Conservation (phyloP, 2,329 filamentous ascomycete genomes). For the Aspergillus novoparasiticus region DNA sequence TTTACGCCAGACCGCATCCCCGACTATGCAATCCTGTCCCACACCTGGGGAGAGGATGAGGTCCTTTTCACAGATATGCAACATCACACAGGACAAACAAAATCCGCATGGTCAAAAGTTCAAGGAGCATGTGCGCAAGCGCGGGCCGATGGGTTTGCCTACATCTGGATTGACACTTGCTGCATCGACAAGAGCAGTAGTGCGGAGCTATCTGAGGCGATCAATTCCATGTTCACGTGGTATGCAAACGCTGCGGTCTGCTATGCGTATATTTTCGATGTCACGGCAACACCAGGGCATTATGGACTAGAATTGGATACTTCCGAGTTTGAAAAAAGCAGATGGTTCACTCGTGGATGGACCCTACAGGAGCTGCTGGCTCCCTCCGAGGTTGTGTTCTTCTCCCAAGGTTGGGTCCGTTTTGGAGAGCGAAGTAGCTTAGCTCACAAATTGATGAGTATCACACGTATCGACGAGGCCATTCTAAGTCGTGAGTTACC, state of each 20-base stretch:
- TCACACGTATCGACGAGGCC: background rate
- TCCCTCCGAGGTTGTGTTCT: background rate
- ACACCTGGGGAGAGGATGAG: background rate
- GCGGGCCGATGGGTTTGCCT: background rate
- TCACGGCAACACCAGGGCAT: accelerated
- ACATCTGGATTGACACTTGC: background rate
- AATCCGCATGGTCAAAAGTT: background rate
- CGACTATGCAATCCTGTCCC: background rate
- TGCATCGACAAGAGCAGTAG: background rate
- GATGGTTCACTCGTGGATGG: background rate
- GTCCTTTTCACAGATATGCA: background rate
- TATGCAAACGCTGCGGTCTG: background rate
- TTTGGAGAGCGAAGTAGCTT: background rate
- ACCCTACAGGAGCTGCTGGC: background rate
- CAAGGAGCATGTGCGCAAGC: background rate
- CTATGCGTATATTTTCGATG: background rate
- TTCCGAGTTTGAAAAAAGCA: background rate
- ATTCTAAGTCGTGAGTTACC: background rate
- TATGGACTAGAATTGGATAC: accelerated
- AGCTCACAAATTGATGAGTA: accelerated
- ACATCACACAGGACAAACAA: background rate
- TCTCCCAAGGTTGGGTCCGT: background rate
- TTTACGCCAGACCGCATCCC: background rate
- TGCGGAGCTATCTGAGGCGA: background rate
- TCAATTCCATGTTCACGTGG: background rate